These are phyloP conservation scores for Beauveria scarabaeidicola DNA, from an alignment of 2,329 filamentous ascomycete species.

Conservation along the genomic window DNA sequence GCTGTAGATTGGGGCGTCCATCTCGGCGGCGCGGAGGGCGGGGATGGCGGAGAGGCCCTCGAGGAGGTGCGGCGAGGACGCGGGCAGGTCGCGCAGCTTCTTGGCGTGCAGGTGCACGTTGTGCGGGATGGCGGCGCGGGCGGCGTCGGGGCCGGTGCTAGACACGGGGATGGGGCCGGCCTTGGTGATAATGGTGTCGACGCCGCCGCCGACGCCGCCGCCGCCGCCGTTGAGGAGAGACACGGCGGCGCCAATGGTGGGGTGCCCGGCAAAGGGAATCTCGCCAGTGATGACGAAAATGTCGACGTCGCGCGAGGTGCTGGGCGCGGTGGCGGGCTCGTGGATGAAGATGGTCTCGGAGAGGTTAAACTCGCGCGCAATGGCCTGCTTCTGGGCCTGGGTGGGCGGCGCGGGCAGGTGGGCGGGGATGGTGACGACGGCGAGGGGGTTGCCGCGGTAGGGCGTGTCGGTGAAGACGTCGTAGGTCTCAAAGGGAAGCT, in stretches of 20 bases:
- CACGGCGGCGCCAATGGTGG: conserved; percentile 48
- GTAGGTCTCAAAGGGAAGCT: conserved; percentile 43
- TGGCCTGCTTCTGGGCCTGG: conserved; percentile 46
- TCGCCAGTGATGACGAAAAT: conserved; percentile 50
- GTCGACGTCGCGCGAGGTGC: conserved; percentile 36
- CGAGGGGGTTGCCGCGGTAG: conserved; percentile 52
- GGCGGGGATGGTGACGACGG: conserved; percentile 46
- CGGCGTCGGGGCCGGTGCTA: conserved; percentile 31
- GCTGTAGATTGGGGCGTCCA: conserved; percentile 42
- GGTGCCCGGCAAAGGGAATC: conserved; percentile 55
- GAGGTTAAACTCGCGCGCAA: conserved; percentile 56
- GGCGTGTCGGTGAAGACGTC: conserved; percentile 48
- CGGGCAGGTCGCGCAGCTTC: conserved; percentile 27
- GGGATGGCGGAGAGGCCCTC: conserved; percentile 21
- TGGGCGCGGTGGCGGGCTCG: conserved; percentile 19
- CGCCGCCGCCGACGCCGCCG: conserved; percentile 18
- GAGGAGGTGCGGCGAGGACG: conserved; percentile 12
- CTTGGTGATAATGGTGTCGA: conserved; percentile 42
- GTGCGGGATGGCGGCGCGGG: conserved; percentile 58
- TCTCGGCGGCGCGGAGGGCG: conserved; percentile 27
- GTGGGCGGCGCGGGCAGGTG: conserved; percentile 28
- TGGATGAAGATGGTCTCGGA: conserved; percentile 57
- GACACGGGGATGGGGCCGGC: conserved; percentile 46
- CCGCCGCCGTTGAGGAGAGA: conserved; percentile 32
- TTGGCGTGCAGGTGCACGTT: conserved; percentile 52